These are phyloP conservation scores for Ceratocystiopsis brevicomis DNA, from an alignment of 2,329 filamentous ascomycete species.

Conservation along the genomic window DNA sequence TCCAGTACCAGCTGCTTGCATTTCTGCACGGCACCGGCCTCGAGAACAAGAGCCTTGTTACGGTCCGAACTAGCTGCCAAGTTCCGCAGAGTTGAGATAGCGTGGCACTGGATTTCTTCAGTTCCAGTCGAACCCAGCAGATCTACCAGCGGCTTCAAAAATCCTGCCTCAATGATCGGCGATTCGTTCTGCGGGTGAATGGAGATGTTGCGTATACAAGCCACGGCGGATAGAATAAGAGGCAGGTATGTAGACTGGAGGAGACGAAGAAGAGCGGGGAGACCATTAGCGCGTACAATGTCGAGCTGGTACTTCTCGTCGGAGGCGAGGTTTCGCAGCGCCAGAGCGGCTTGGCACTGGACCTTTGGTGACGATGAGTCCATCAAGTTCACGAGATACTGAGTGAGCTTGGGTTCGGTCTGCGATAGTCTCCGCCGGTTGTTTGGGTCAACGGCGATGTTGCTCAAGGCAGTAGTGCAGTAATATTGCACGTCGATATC, in stretches of 20 bases:
- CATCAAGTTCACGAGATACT: conserved; percentile 90
- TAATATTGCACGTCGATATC: conserved; percentile 99
- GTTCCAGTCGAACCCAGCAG: conserved; percentile 89
- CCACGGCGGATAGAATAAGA: conserved; percentile 87
- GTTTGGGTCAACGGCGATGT: conserved; percentile 85
- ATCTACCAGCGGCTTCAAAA: conserved; percentile 83
- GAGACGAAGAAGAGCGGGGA: conserved; percentile 69
- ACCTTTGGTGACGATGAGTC: conserved; percentile 94
- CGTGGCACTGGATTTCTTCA: conserved; percentile 97
- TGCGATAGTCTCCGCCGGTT: conserved; percentile 84
- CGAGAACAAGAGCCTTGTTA: conserved; percentile 93
- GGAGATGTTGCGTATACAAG: conserved; percentile 96
- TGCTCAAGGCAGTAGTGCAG: conserved; percentile 94
- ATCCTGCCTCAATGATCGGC: conserved; percentile 94
- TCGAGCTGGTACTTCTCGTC: conserved; percentile 98
- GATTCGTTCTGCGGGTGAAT: conserved; percentile 97
- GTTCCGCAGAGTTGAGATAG: conserved; percentile 90
- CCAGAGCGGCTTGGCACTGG: conserved; percentile 89
- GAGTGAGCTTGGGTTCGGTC: conserved; percentile 77
- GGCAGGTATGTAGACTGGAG: conserved; percentile 91
- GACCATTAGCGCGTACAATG: conserved; percentile 76
- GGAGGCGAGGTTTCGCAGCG: conserved; percentile 83
- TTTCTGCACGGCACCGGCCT: conserved; percentile 92
- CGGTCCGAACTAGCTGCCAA: conserved; percentile 90
- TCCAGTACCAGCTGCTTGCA: conserved; percentile 93